Evolutionary conservation across 2,329 filamentous ascomycete species (phyloP), one percentile per base, ranked within the genome.

Genomic region (Dothistroma pini): DNA sequence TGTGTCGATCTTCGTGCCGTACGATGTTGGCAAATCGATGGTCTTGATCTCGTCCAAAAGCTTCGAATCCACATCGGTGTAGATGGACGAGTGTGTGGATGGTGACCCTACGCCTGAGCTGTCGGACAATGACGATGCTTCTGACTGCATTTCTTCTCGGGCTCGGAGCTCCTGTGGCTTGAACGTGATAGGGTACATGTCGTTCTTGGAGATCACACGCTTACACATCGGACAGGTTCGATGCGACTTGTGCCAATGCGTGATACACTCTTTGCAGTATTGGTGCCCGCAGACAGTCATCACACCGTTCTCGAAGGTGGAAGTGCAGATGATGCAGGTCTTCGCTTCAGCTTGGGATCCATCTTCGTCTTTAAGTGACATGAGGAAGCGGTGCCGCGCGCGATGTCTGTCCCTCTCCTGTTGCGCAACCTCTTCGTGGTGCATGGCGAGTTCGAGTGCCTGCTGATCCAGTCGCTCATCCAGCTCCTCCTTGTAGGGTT

Each of bases 201-300:
- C 91, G 1, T 81, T 82, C 0, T 77, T 70, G 31, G 79, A 81
- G 7, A 97, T 78, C 1, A 78, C 79, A 51, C 81, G 83, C 74
- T 96, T 96, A 80, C 95, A 99, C 5, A 91, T 82, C 0, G 93
- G 93, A 68, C 93, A 97, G 56, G 85, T 93, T 19, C 81, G 84
- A 68, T 92, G 87, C 34, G 84, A 80, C 59, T 79, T 81, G 78
- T 89, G 91, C 95, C 95, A 97, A 12, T 86, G 68, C 41, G 82
- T 81, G 67, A 97, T 88, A 74, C 95, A 97, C 31, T 91, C 89
- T 70, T 91, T 92, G 78, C 93, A 97, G 72, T 92, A 97, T 65
- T 91, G 86, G 72, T 99, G 95, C 0, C 93, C 93, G 72, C 95
- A 97, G 0, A 91, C 84, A 0, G 93, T 97, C 63, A 93, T 80